phyloP scores from a whole-genome alignment of 495 filamentous ascomycete genomes.

The Lineolata rhizophorae region DNA sequence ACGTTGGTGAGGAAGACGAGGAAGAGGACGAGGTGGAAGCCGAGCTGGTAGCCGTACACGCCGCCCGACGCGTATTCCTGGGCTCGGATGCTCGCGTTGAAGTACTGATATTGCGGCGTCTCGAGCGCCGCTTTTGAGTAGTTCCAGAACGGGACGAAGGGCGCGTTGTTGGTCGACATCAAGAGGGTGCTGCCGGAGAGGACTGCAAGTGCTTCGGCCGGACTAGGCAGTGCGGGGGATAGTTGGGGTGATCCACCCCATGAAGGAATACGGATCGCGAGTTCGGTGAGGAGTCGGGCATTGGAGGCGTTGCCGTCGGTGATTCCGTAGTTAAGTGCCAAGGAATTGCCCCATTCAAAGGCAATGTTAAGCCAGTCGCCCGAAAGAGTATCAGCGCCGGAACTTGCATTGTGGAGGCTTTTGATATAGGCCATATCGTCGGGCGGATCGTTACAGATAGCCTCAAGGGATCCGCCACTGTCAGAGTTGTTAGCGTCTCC shows the following conservation, averaged over 20 bases:
- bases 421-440: slow-evolving; percentile 19
- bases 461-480: too few species aligned
- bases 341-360: slow-evolving; percentile 28
- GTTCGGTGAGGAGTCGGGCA: slow-evolving; percentile 37
- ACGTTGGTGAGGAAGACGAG: slow-evolving; percentile 40
- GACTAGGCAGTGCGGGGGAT: slow-evolving; percentile 29
- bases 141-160: slow-evolving; percentile 36
- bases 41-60: slow-evolving; percentile 28
- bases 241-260: slow-evolving; percentile 5
- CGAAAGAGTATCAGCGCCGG: slow-evolving; percentile 10
- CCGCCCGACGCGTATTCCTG: slow-evolving; percentile 42
- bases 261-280: slow-evolving; percentile 17
- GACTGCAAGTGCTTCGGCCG: slow-evolving; percentile 45
- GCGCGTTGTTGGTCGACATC: slow-evolving; percentile 25
- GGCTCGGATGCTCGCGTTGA: slow-evolving; percentile 31
- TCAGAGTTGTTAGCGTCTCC: too few species aligned
- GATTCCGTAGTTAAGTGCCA: slow-evolving; percentile 39
- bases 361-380: slow-evolving; percentile 39
- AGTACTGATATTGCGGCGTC: slow-evolving; percentile 23
- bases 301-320: slow-evolving; percentile 35
- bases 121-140: slow-evolving; percentile 28
- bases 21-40: slow-evolving; percentile 40
- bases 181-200: slow-evolving; percentile 41
- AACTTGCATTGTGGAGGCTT: slow-evolving; percentile 15
- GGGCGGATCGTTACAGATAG: too few species aligned